phyloP scores from a whole-genome alignment of 768 basidiomycete species.

The Tylopilus sp. region DNA sequence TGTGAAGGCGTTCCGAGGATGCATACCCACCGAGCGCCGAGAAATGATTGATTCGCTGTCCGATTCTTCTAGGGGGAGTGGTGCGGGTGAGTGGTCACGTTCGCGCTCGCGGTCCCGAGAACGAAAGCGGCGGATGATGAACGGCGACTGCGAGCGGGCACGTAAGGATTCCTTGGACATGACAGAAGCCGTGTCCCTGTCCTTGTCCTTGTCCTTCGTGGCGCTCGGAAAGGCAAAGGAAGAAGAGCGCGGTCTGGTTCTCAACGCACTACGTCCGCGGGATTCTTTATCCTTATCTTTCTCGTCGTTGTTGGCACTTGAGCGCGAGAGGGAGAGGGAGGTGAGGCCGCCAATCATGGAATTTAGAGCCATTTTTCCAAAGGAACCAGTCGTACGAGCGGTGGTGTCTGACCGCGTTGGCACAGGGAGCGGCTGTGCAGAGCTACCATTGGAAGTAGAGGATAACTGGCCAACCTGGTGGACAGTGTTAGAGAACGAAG shows the following conservation, averaged over 20 bases:
- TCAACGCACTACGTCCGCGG: slow-evolving; percentile 51
- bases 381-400: slow-evolving; percentile 43
- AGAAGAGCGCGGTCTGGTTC: slow-evolving; percentile 43
- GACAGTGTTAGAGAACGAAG: slow-evolving; percentile 12
- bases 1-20: slow-evolving; percentile 61
- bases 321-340: slow-evolving; percentile 58
- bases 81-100: slow-evolving; percentile 53
- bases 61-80: slow-evolving; percentile 54
- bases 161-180: slow-evolving; percentile 52
- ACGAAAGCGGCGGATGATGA: slow-evolving; percentile 66
- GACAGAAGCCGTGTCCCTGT: slow-evolving; percentile 35
- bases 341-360: slow-evolving; percentile 71
- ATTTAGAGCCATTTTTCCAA: slow-evolving; percentile 61
- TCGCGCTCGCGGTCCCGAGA: slow-evolving; percentile 50
- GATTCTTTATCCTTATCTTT: slow-evolving; percentile 43
- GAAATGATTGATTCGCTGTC: slow-evolving; percentile 41
- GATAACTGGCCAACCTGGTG: slow-evolving; percentile 18
- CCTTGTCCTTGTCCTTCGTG: slow-evolving; percentile 31
- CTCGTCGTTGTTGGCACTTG: slow-evolving; percentile 38
- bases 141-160: slow-evolving; percentile 78
- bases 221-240: slow-evolving; percentile 42
- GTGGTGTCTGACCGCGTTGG: slow-evolving; percentile 34
- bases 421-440: slow-evolving; percentile 1
- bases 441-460: slow-evolving; percentile 5
- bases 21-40: slow-evolving; percentile 38